Evolutionary conservation across 345 rosid species (phyloP), one percentile per base, ranked within the genome.

Genomic region (Angophora floribunda): DNA sequence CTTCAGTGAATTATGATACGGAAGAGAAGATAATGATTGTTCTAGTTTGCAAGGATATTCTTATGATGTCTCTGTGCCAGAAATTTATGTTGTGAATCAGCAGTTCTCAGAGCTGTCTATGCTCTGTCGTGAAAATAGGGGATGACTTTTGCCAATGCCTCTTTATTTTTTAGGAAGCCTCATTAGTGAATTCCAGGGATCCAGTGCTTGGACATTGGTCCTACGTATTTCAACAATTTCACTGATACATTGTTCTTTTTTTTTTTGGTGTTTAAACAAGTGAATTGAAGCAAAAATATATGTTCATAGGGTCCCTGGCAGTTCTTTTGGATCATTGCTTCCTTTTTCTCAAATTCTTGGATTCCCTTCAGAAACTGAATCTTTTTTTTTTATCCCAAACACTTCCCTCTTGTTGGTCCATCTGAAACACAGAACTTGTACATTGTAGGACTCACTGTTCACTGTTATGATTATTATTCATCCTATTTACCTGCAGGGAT

Each of bases 401-500:
- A 41, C 28, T 75, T 75, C 28, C 84, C 47, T 75, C 45, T 6
- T 41, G 28, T 75, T 4, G 15, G 49, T 75, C 49, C 49, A 21
- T 22, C 49, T 75, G 49, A 75, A 75, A 21, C 2, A 9, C 1
- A 15, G 84, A 75, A 75, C 49, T 75, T 36, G 49, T 41, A 36
- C 82, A 36, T 75, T 75, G 82, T 75, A 36, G 49, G 49, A 75
- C 49, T 75, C 47, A 36, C 49, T 41, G 45, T 75, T 41, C 24
- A 75, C 84, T 41, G 49, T 75, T 19, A 75, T 75, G 45, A 85
- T 24, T 85, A 19, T 85, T 85, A 26, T 85, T 53, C 19, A 16
- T 57, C 57, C 86, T 65, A 63, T 92, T 59, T 87, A 59, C 91
- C 57, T 90, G 87, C 93, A 97, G 99, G 99, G 96, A 95, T 91